These are phyloP conservation scores for Sarocladiaceae sp. DNA, from an alignment of 2,329 filamentous ascomycete species.

Conservation along the genomic window DNA sequence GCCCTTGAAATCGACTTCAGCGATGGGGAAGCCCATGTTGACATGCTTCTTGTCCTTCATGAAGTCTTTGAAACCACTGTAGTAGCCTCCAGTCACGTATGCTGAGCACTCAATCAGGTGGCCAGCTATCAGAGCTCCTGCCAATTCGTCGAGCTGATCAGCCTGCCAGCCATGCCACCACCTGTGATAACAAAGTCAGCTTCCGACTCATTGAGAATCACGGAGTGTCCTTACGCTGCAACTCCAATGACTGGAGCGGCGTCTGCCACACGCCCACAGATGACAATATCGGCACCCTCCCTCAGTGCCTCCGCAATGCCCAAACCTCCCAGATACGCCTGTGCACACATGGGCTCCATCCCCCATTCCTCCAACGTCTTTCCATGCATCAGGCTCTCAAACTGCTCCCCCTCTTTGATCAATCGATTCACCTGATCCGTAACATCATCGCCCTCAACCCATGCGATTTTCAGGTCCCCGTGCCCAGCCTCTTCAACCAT, in stretches of 20 bases:
- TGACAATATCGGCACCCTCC: slow-evolving; percentile 17
- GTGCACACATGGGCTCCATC: slow-evolving; percentile 18
- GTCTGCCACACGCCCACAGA: slow-evolving; percentile 16
- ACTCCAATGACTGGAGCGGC: slow-evolving; percentile 16
- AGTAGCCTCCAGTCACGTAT: slow-evolving; percentile 27
- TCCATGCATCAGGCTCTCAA: slow-evolving; percentile 18
- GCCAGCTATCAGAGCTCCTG: slow-evolving; percentile 17
- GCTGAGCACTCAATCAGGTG: slow-evolving; percentile 20
- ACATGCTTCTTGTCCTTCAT: slow-evolving; percentile 12
- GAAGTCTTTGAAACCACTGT: slow-evolving; percentile 23
- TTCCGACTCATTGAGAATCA: neutral
- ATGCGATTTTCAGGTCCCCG: slow-evolving; percentile 23
- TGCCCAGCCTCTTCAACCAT: slow-evolving; percentile 7
- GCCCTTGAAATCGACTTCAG: slow-evolving; percentile 42
- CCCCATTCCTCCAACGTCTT: slow-evolving; percentile 21
- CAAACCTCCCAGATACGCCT: slow-evolving; percentile 33
- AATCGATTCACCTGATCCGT: slow-evolving; percentile 15
- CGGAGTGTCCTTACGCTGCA: slow-evolving; percentile 11
- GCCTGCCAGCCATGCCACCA: slow-evolving; percentile 18
- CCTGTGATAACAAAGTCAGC: neutral
- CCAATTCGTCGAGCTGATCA: slow-evolving; percentile 15
- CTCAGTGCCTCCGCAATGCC: slow-evolving; percentile 12
- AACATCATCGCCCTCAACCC: slow-evolving; percentile 17
- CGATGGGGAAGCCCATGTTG: slow-evolving; percentile 44
- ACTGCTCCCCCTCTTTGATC: slow-evolving; percentile 19